Percentiles rank a stretch among this genome's conserved stretches.
Conservation (phyloP, 2,329 filamentous ascomycete genomes). For the Xylariales sp. region DNA sequence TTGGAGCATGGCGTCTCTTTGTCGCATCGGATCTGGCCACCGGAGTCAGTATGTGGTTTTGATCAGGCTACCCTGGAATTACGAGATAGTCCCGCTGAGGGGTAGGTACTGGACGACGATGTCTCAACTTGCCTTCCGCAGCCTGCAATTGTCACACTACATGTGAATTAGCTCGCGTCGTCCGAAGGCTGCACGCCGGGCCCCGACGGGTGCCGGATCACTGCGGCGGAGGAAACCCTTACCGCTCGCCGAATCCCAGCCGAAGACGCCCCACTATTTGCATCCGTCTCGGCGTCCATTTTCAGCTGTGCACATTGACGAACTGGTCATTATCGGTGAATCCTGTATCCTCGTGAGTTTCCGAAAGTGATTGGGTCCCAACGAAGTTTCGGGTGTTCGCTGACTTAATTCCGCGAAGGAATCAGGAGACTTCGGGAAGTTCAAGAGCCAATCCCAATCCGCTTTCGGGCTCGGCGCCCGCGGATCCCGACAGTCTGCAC, state of each 20-base stretch:
- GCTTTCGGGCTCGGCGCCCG: constrained; percentile 18
- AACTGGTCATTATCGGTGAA: not conserved
- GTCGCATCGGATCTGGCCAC: constrained; percentile 50
- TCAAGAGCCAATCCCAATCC: constrained; percentile 3
- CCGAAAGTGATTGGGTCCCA: not conserved
- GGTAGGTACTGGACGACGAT: constrained; percentile 6
- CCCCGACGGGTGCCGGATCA: constrained; percentile 32
- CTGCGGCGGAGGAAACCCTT: constrained; percentile 17
- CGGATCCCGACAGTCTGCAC: constrained; percentile 32
- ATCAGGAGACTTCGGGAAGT: too few relatives aligned
- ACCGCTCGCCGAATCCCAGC: constrained; percentile 35
- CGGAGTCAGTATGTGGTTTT: constrained; percentile 6
- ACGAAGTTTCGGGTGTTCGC: too few relatives aligned
- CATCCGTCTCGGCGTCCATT: constrained; percentile 24
- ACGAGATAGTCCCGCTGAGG: not conserved
- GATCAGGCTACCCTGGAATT: not conserved
- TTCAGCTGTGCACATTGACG: not conserved
- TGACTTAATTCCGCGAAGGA: too few relatives aligned
- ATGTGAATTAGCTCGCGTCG: constrained; percentile 19
- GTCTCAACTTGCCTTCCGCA: constrained; percentile 29
- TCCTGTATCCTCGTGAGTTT: not conserved
- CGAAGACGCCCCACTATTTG: constrained; percentile 28
- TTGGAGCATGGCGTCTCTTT: constrained; percentile 56
- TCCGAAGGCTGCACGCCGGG: constrained; percentile 29
- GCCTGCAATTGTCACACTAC: constrained; percentile 35